phyloP scores from a whole-genome alignment of 2,329 filamentous ascomycete species.

The Bipolaris bicolor region DNA sequence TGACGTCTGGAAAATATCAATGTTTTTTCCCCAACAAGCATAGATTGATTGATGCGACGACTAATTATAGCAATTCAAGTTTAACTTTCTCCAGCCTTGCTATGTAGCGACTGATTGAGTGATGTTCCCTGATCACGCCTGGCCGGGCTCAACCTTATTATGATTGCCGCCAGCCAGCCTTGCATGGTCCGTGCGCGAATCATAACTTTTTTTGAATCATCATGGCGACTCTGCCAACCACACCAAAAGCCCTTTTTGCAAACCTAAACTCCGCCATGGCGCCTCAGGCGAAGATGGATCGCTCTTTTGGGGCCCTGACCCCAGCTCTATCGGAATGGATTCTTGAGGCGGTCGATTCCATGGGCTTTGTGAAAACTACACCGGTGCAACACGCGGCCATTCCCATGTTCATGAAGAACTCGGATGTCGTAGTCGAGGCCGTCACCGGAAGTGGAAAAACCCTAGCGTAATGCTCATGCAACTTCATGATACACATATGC shows the following conservation, averaged over 20 bases:
- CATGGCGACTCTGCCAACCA: conserved; percentile 6
- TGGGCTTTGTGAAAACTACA: conserved; percentile 87
- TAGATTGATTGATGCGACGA: no score
- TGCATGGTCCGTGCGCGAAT: not conserved
- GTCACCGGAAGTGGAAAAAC: conserved; percentile 48
- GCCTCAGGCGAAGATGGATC: conserved; percentile 42
- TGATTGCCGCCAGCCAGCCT: not conserved
- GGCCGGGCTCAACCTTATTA: not conserved
- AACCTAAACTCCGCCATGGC: conserved; percentile 33
- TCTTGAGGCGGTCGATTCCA: conserved; percentile 78
- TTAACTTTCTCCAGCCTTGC: no score
- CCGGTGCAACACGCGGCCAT: conserved; percentile 94
- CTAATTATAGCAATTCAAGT: no score
- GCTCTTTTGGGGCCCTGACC: conserved; percentile 72
- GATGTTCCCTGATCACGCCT: not conserved
- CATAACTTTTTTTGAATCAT: conserved; percentile 10
- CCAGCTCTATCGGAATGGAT: conserved; percentile 82
- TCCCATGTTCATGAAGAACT: conserved; percentile 85
- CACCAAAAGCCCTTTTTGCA: conserved; percentile 5
- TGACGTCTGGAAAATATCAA: no score
- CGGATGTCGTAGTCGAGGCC: conserved; percentile 88
- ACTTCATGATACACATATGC: not conserved
- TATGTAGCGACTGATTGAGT: no score
- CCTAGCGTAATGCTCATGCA: conserved; percentile 27
- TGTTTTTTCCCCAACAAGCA: no score